These are phyloP conservation scores for Fusarium concolor DNA, from an alignment of 2,329 filamentous ascomycete species.

Conservation along the genomic window DNA sequence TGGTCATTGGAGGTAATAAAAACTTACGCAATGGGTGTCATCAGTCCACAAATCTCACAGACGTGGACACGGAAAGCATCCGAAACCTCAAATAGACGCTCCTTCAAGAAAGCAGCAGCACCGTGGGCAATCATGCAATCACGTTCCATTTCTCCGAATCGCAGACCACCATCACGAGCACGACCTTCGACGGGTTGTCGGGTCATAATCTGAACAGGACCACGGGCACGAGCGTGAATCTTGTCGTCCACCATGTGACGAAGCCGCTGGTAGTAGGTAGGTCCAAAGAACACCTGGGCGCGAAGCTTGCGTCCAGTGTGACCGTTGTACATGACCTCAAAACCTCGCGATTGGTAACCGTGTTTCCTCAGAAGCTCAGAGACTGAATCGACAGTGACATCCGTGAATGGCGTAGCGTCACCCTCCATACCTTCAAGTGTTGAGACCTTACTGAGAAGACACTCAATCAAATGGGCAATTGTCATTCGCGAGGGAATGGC, in stretches of 20 bases:
- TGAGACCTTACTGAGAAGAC: slow-evolving; percentile 94
- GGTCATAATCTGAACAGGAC: slow-evolving; percentile 96
- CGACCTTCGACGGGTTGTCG: slow-evolving; percentile 98
- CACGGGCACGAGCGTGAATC: slow-evolving; percentile 98
- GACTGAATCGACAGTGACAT: slow-evolving; percentile 94
- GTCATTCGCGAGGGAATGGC: slow-evolving; percentile 99
- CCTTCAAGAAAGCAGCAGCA: slow-evolving; percentile 95
- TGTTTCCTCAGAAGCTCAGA: slow-evolving; percentile 87
- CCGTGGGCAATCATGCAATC: slow-evolving; percentile 99
- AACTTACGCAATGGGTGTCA: slow-evolving; percentile 98
- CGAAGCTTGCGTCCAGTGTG: slow-evolving; percentile 95
- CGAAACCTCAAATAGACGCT: slow-evolving; percentile 95
- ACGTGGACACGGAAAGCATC: slow-evolving; percentile 98
- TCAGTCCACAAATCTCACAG: slow-evolving; percentile 97
- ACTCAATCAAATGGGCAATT: slow-evolving; percentile 99
- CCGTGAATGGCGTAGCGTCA: slow-evolving; percentile 97
- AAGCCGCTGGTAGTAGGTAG: slow-evolving; percentile 98
- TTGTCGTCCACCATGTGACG: slow-evolving; percentile 99
- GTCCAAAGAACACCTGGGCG: slow-evolving; percentile 95
- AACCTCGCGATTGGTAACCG: slow-evolving; percentile 96
- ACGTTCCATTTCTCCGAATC: slow-evolving; percentile 99
- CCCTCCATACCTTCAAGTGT: slow-evolving; percentile 94
- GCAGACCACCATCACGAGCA: slow-evolving; percentile 95
- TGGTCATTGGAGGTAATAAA: not conserved
- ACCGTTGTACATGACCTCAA: slow-evolving; percentile 99